These are phyloP conservation scores for Ustilago trichophora DNA, from an alignment of 1,284 basidiomycete species.

Conservation along the genomic window DNA sequence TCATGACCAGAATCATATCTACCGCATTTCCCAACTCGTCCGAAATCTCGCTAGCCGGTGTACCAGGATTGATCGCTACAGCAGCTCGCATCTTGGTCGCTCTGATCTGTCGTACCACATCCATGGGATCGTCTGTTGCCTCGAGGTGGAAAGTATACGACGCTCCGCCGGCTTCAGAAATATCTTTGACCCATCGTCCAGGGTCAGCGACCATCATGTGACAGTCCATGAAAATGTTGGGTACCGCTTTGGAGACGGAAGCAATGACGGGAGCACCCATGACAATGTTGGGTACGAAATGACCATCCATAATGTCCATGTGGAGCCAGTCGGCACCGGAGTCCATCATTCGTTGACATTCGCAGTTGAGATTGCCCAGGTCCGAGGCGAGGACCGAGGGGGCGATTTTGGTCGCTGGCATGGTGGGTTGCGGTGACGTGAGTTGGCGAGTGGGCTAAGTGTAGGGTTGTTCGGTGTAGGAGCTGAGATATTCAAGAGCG, in stretches of 20 bases:
- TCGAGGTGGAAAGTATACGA: slow-evolving; percentile 98
- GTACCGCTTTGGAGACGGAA: slow-evolving; percentile 86
- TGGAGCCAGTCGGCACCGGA: slow-evolving; percentile 66
- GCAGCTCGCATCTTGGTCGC: slow-evolving; percentile 64
- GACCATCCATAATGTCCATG: slow-evolving; percentile 71
- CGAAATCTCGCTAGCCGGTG: slow-evolving; percentile 61
- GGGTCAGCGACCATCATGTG: slow-evolving; percentile 99
- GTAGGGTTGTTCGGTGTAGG: no score
- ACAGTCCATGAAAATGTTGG: slow-evolving; percentile 98
- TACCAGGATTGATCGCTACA: slow-evolving; percentile 65
- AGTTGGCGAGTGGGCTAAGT: no score
- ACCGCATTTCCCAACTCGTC: slow-evolving; percentile 62
- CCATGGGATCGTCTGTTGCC: slow-evolving; percentile 70
- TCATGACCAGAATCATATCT: slow-evolving; percentile 67
- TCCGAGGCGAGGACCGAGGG: slow-evolving; percentile 65
- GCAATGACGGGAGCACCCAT: slow-evolving; percentile 87
- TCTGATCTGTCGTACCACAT: slow-evolving; percentile 62
- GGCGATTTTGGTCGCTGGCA: slow-evolving; percentile 63
- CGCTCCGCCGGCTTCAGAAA: slow-evolving; percentile 91
- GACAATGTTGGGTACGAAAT: slow-evolving; percentile 88
- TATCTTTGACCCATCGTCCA: slow-evolving; percentile 93
- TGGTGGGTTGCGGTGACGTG: slow-evolving; percentile 6
- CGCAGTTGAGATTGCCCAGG: slow-evolving; percentile 63
- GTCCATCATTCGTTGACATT: slow-evolving; percentile 65
- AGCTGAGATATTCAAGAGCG: no score